Conservation (phyloP, 371 early-diverging fungal genomes). For the Apophysomyces variabilis region DNA sequence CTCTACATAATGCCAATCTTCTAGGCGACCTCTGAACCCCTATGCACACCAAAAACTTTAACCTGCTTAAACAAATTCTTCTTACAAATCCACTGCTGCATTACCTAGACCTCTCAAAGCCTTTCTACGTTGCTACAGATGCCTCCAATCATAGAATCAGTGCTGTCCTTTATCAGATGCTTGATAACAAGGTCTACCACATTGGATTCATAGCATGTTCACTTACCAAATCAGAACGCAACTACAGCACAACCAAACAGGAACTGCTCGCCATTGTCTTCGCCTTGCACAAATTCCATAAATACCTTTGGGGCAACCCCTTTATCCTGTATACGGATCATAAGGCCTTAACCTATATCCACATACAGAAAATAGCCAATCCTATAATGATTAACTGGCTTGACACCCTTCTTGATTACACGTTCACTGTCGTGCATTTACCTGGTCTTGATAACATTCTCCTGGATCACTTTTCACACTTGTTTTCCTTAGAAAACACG, state of each 20-base stretch:
- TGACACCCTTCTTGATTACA: constrained; percentile 26
- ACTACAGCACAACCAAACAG: constrained; percentile 5
- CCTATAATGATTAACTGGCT: constrained; percentile 35
- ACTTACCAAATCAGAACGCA: background rate
- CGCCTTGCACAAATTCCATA: constrained; percentile 27
- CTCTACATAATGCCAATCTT: no score
- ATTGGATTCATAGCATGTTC: constrained; percentile 16
- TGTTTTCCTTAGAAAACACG: no score
- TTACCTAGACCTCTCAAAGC: constrained; percentile 22
- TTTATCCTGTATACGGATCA: constrained; percentile 35
- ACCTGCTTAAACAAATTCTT: constrained; percentile 16
- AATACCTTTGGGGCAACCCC: constrained; percentile 32
- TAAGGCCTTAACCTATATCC: constrained; percentile 21
- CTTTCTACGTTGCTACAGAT: constrained; percentile 40
- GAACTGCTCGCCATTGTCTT: constrained; percentile 13
- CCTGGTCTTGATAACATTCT: constrained; percentile 27
- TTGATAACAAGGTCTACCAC: constrained; percentile 7
- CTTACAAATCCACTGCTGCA: background rate
- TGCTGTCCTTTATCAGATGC: constrained; percentile 27
- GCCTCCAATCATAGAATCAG: constrained; percentile 41
- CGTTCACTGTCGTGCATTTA: constrained; percentile 26
- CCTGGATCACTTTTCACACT: no score
- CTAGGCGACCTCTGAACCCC: no score
- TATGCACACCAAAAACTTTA: no score
- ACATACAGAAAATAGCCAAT: constrained; percentile 28